Evolutionary conservation across 1,139 yeast genomes (phyloP), one percentile per base, ranked within the genome.

Genomic region (Magnusiomyces fungicola): DNA sequence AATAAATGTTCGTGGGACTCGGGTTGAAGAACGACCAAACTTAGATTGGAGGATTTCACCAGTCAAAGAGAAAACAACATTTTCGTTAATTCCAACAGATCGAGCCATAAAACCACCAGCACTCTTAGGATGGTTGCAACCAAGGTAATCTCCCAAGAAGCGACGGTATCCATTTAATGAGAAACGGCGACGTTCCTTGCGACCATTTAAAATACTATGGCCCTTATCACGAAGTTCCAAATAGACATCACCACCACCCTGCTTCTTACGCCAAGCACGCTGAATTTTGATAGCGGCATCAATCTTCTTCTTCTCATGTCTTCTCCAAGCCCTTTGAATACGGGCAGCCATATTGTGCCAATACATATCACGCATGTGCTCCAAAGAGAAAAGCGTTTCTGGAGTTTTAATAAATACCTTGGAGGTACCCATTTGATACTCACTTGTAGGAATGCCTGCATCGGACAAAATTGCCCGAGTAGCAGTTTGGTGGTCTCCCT

Each of bases 331-430:
- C 58, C 97, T 78, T 70, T 94, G 99, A 58, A 94, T 92, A 60
- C 96, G 79, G 1, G 96, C 90, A 2, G 98, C 98, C 96, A 92
- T 94, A 61, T 87, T 88, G 63, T 89, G 94, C 98, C 98, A 94
- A 65, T 89, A 94, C 70, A 83, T 85, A 62, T 94, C 99, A 67
- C 98, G 80, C 94, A 90, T 82, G 61, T 88, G 94, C 69, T 94
- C 99, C 53, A 94, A 72, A 0, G 96, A 96, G 67, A 94, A 94
- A 58, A 94, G 73, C 0, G 98, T 92, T 64, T 94, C 98, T 6
- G 99, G 99, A 12, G 96, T 88, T 63, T 94, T 94, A 66, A 94
- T 89, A 65, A 94, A 94, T 2, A 92, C 94, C 67, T 89, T 92
- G n/a, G 95, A 78, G 1, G 84, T 83, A 63, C 99, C 99, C 70